Base-by-base conservation (phyloP, 2,329 filamentous ascomycete species). In the Huntiella abstrusa region DNA sequence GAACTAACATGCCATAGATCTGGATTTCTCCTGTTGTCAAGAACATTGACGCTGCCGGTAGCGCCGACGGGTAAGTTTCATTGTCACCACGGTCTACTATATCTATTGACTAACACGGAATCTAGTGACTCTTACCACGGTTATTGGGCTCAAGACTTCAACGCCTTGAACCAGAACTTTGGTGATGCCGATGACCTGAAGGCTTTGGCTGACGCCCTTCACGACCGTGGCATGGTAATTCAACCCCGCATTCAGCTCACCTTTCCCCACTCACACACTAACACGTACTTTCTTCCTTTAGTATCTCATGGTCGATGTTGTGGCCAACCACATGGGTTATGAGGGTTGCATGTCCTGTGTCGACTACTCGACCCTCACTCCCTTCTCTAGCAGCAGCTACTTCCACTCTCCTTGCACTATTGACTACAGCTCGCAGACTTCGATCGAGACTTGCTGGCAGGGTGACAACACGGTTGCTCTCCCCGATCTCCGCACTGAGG, bases 401-500 rank as follows among this genome's bases (percentile, higher is more conserved):
- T 79, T 67, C 56, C 73, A 79, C 54, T 47, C 65, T 1, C 70
- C 64, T 54, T 78, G 75, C 54, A 46, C 69, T 41, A 62, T 61
- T 49, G 52, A 76, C 56, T 75, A 73, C 56, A 54, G 56, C 43
- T 59, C 70, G 52, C 60, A 67, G 45, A 62, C 55, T 1, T 62
- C 57, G 2, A 48, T 60, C 8, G 59, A 60, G 48, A 48, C 58
- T 43, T 70, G 71, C 56, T 72, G 70, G 68, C 59, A 70, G 17
- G 70, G 70, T 8, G 64, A 70, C 53, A 55, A 59, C 19, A 60
- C 55, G 2, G 64, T 69, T 5, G 45, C 51, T 10, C 44, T 52
- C 55, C 81, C 82, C 0, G 83, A 87, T 53, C 66, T 87, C 10
- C 86, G 87, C 59, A 87, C 81, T 79, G 78, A 85, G 53, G 78